These are phyloP conservation scores for Eucalyptus erythrocorys DNA, from an alignment of 345 rosid genomes.

Conservation along the genomic window DNA sequence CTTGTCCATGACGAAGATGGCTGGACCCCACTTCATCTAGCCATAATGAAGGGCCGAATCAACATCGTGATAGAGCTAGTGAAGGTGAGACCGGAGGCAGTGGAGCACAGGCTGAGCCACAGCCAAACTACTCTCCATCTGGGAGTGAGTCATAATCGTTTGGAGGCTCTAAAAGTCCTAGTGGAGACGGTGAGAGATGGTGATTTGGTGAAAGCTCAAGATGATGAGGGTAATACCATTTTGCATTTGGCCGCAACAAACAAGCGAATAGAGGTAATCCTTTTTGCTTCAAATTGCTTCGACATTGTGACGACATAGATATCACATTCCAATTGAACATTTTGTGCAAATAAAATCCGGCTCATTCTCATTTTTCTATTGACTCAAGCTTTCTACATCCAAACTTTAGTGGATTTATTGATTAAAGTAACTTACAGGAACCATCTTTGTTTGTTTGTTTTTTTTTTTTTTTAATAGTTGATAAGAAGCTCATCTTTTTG, in stretches of 20 bases:
- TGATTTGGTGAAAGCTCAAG: not conserved
- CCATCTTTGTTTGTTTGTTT: not conserved
- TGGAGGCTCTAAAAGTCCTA: not conserved
- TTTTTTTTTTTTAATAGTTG: too few species aligned
- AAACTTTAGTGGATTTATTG: too few species aligned
- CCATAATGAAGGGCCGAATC: not conserved
- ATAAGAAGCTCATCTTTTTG: not conserved
- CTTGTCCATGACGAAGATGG: not conserved
- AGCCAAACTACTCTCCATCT: not conserved
- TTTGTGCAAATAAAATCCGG: not conserved
- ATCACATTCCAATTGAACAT: not conserved
- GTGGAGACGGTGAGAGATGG: not conserved
- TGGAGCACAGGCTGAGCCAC: not conserved
- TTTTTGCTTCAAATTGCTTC: not conserved
- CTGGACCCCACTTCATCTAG: not conserved
- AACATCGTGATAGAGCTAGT: not conserved
- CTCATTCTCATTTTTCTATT: not conserved
- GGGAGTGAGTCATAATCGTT: not conserved
- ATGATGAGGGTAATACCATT: not conserved
- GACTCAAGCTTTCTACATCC: not conserved
- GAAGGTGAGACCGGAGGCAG: not conserved
- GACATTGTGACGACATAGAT: accelerated
- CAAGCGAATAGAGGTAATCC: not conserved
- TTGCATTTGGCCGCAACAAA: not conserved
- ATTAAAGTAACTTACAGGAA: too few species aligned